Conservation (phyloP, 2,329 filamentous ascomycete species). For the Aspergillus uvarum region DNA sequence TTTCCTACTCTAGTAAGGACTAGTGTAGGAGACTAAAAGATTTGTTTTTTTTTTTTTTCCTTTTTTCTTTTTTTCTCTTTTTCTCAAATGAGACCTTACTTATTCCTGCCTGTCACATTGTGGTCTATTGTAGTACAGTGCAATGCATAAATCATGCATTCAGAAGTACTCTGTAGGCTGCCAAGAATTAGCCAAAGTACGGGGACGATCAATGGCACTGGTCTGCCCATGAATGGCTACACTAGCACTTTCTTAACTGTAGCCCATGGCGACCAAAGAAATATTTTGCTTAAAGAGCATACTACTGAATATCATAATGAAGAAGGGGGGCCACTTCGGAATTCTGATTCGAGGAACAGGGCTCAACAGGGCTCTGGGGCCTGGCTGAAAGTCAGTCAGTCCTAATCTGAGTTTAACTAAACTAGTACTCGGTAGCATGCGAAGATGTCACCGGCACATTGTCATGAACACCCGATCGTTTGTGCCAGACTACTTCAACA, state of each 20-base stretch:
- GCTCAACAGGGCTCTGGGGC: background rate
- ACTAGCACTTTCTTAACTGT: background rate
- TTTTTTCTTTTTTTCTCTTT: no score
- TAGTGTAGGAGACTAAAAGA: no score
- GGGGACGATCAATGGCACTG: no score
- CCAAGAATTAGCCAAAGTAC: no score
- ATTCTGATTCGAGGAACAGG: background rate
- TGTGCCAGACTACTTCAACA: background rate
- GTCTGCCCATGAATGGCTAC: no score
- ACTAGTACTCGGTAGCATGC: background rate
- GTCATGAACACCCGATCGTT: background rate
- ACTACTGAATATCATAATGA: background rate
- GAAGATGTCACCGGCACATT: background rate
- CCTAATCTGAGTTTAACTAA: background rate
- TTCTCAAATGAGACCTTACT: no score
- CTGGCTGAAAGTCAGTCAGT: background rate
- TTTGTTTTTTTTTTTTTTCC: no score
- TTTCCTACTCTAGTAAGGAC: background rate
- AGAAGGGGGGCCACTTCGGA: background rate
- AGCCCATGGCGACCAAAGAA: background rate
- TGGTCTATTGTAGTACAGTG: no score
- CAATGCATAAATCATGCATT: no score
- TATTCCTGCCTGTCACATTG: no score
- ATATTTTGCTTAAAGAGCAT: background rate
- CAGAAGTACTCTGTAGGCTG: no score